Percentiles rank a stretch among this genome's conserved stretches.
Conservation (phyloP, 2,329 filamentous ascomycete species). For the Clarireedia hainanense region DNA sequence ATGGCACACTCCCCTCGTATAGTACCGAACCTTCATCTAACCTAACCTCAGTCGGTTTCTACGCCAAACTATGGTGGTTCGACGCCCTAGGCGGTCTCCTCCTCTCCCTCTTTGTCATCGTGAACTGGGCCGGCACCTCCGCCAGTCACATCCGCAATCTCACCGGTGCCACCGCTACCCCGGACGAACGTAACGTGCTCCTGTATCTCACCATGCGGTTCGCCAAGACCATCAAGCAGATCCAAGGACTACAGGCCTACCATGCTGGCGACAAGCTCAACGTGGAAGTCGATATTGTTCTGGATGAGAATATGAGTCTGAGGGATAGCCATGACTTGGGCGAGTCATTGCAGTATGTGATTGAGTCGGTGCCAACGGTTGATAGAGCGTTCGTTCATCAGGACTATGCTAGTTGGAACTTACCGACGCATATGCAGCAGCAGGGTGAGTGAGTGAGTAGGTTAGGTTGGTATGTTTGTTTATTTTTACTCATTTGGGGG, state of each 20-base stretch:
- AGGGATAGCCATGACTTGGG: constrained; percentile 50
- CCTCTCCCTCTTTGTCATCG: constrained; percentile 59
- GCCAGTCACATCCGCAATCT: constrained; percentile 51
- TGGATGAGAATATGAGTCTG: constrained; percentile 45
- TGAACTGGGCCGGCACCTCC: constrained; percentile 58
- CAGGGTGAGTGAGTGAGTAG: constrained; percentile 15
- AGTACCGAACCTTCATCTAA: neutral
- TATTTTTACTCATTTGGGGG: neutral
- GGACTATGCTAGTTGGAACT: constrained; percentile 31
- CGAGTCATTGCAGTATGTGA: constrained; percentile 56
- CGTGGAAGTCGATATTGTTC: constrained; percentile 53
- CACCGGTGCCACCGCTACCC: constrained; percentile 48
- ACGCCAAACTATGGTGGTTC: constrained; percentile 57
- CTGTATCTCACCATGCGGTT: constrained; percentile 53
- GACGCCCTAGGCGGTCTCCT: constrained; percentile 54
- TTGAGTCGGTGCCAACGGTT: constrained; percentile 39
- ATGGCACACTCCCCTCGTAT: constrained; percentile 4
- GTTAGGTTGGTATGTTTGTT: neutral
- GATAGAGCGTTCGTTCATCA: constrained; percentile 35
- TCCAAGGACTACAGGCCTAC: constrained; percentile 49
- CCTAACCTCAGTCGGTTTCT: constrained; percentile 42
- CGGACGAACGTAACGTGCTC: constrained; percentile 46
- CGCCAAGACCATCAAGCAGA: constrained; percentile 43
- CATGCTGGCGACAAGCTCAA: constrained; percentile 56
- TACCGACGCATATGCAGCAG: constrained; percentile 31